Evolutionary conservation across 108 stramenopile genomes (phyloP).

Genomic region (Nannochloropsis salina): DNA sequence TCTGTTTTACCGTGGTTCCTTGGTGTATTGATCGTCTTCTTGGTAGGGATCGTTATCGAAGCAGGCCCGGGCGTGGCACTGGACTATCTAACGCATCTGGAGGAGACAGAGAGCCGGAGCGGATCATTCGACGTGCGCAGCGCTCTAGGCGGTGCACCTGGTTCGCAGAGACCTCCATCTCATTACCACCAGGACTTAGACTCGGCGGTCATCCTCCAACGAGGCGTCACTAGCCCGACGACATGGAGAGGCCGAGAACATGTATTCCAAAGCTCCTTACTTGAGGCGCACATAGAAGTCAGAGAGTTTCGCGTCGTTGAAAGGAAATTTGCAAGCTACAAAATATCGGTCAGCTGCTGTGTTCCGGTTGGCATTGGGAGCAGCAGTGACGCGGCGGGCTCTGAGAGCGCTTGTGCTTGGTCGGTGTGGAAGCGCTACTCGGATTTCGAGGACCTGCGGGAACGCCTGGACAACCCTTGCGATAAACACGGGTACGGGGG

Average conservation of each 20-base stretch:
- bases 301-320: neutral
- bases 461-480: neutral
- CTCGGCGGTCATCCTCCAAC: too few species aligned
- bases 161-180: too few species aligned
- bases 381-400: neutral
- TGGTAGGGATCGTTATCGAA: constrained; percentile 10
- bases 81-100: neutral
- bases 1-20: neutral
- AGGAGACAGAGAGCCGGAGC: too few species aligned
- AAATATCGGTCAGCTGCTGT: neutral
- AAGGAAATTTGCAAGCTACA: constrained; percentile 17
- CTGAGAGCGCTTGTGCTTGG: neutral
- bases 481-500: neutral
- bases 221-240: too few species aligned
- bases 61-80: neutral
- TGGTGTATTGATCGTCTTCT: constrained; percentile 4
- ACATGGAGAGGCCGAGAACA: too few species aligned
- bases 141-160: too few species aligned
- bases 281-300: neutral
- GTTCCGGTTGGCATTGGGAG: neutral
- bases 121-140: too few species aligned
- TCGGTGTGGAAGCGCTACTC: constrained; percentile 1
- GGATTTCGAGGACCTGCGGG: neutral
- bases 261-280: neutral
- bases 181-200: too few species aligned